Evolutionary conservation across 805 yeast species (phyloP).

Genomic region (Kodamaea hsintzibuensis): DNA sequence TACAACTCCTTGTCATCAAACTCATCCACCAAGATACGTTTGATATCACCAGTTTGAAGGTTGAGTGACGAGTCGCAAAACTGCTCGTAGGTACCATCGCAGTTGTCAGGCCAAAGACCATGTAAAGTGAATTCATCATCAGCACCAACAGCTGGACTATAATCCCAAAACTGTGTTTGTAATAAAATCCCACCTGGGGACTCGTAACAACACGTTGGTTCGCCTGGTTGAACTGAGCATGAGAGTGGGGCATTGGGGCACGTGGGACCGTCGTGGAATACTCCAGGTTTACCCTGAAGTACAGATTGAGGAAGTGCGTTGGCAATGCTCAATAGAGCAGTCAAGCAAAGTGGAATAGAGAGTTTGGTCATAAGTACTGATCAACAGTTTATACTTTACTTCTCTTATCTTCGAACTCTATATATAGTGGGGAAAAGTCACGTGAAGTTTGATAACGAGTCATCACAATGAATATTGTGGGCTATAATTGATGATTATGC

Average conservation of each 20-base stretch:
- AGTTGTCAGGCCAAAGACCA: conserved; percentile 88
- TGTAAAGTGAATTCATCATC: conserved; percentile 73
- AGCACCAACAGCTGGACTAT: conserved; percentile 70
- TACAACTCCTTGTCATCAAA: conserved; percentile 54
- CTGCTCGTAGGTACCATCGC: conserved; percentile 80
- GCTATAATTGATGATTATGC: neutral
- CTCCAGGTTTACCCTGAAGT: neutral
- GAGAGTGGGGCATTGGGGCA: conserved; percentile 68
- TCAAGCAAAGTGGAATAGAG: neutral
- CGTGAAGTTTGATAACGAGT: neutral
- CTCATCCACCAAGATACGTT: conserved; percentile 30
- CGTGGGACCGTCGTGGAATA: conserved; percentile 10
- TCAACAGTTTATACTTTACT: neutral
- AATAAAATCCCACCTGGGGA: conserved; percentile 81
- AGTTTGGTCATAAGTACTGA: neutral
- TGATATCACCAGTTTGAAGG: conserved; percentile 40
- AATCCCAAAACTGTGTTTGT: conserved; percentile 94
- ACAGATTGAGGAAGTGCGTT: neutral
- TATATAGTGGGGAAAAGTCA: neutral
- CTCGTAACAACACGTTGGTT: conserved; percentile 73
- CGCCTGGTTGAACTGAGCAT: conserved; percentile 42
- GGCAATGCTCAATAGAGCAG: neutral
- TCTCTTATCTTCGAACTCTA: neutral
- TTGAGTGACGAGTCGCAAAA: conserved; percentile 60
- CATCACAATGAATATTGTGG: too few relatives aligned